Base-by-base conservation (phyloP, 305 asterid species). In the Fraxinus angustifolia region DNA sequence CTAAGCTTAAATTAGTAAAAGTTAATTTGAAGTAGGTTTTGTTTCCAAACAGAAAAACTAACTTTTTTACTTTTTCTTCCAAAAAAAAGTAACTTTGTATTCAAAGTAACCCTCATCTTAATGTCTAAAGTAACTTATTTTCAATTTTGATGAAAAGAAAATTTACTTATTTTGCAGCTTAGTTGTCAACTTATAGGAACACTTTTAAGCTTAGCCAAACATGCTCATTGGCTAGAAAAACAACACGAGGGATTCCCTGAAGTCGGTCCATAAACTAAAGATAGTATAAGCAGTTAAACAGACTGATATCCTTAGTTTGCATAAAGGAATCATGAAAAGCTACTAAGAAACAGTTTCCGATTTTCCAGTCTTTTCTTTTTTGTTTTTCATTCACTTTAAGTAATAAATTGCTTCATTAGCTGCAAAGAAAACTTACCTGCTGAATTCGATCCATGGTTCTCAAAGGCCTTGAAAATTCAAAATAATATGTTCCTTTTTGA, bases 401-500 rank as follows among this genome's bases (percentile, higher is more conserved):
- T 8, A n/a, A 19, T 5, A 58, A 58, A 65, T 28, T 23, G 35
- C 35, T 23, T n/a, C n/a, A 62, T 17, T 73, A 72, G 65, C 62
- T 17, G 82, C 11, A 34, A 68, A 34, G 75, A 23, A 74, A 50
- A 71, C 72, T 71, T 78, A 90, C 94, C 91, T 91, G 92, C 81
- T 83, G 90, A 83, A 84, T 79, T 74, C 84, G 87, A 87, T 91
- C 94, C 92, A 84, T 87, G 79, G 94, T 91, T 88, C 91, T 83
- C 70, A 91, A 83, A 12, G 91, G 91, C 90, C 94, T 88, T 12
- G 94, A 88, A 76, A 91, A 89, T 78, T 91, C 92, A 78, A 88
- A 91, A 77, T 84, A 87, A 83, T 85, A 91, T 14, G 93, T 83
- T 53, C 93, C 94, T 23, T 85, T 79, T 81, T 83, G 85, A 75